These are phyloP conservation scores for Sarcomyxa edulis DNA, from an alignment of 768 basidiomycete species.

Conservation along the genomic window DNA sequence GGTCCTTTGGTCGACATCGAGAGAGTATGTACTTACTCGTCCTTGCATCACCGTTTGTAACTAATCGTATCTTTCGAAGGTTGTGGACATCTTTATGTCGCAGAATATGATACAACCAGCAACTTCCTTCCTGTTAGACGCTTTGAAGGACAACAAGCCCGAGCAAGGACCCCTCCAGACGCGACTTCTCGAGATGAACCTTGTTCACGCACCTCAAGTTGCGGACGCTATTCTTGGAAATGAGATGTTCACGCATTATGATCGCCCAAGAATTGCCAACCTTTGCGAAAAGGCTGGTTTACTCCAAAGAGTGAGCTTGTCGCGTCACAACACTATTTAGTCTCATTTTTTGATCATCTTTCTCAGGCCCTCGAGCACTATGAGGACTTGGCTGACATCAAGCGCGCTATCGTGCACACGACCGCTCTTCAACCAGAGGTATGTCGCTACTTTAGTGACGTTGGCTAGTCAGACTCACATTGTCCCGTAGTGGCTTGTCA, in stretches of 20 bases:
- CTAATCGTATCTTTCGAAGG: slow-evolving; percentile 31
- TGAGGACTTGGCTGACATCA: slow-evolving; percentile 97
- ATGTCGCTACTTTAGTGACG: slow-evolving; percentile 17
- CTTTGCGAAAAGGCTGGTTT: slow-evolving; percentile 98
- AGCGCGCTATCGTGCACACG: slow-evolving; percentile 94
- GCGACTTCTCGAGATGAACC: slow-evolving; percentile 95
- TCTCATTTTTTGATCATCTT: slow-evolving; percentile 7
- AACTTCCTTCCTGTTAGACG: slow-evolving; percentile 95
- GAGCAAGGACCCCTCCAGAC: slow-evolving; percentile 97
- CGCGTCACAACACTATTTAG: slow-evolving; percentile 3
- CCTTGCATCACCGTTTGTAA: slow-evolving; percentile 4
- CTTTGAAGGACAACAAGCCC: slow-evolving; percentile 96
- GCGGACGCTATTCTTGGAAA: slow-evolving; percentile 98
- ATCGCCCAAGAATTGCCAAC: slow-evolving; percentile 94
- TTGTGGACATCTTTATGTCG: slow-evolving; percentile 99
- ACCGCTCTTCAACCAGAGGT: slow-evolving; percentile 81
- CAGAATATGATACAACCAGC: slow-evolving; percentile 99
- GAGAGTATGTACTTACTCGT: slow-evolving; percentile 44
- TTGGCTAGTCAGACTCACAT: slow-evolving; percentile 6
- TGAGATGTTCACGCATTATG: slow-evolving; percentile 97
- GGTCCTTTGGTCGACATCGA: slow-evolving; percentile 94
- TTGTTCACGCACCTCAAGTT: slow-evolving; percentile 95
- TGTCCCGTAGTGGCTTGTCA: slow-evolving; percentile 78
- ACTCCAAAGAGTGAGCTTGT: slow-evolving; percentile 70
- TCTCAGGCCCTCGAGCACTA: slow-evolving; percentile 95